These are phyloP conservation scores for Solanum peruvianum DNA, from an alignment of 257 asterid species.

Conservation along the genomic window DNA sequence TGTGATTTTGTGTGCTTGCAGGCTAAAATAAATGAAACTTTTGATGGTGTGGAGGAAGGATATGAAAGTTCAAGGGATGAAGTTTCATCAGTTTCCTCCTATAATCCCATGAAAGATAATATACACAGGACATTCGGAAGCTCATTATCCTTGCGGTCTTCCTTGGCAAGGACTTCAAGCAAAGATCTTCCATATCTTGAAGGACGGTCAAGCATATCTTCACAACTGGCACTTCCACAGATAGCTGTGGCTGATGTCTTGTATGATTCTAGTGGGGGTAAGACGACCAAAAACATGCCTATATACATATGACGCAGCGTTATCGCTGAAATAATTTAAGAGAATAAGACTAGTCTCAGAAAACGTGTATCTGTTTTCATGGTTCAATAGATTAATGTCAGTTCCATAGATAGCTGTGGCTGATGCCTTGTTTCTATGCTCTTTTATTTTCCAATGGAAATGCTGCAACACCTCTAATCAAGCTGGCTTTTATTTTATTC, in stretches of 20 bases:
- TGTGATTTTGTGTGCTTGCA: conserved; percentile 15
- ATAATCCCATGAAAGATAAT: conserved; percentile 53
- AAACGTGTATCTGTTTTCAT: not conserved
- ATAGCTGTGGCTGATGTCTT: conserved; percentile 68
- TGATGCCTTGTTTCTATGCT: not conserved
- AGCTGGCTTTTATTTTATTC: not conserved
- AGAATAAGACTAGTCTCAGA: not conserved
- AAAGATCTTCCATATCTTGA: conserved; percentile 60
- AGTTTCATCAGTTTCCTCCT: conserved; percentile 72
- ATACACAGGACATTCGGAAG: conserved; percentile 61
- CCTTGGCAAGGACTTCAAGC: conserved; percentile 63
- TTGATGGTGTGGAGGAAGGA: conserved; percentile 86
- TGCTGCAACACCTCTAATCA: not conserved
- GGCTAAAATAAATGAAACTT: conserved; percentile 60
- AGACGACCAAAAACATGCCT: not conserved
- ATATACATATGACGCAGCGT: not conserved
- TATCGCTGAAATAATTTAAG: not conserved
- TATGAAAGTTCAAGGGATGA: conserved; percentile 89
- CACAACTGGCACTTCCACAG: conserved; percentile 53
- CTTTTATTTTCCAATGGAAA: not conserved
- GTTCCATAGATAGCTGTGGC: no score
- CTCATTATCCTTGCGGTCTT: conserved; percentile 68
- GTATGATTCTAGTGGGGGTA: conserved; percentile 53
- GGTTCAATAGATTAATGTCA: not conserved
- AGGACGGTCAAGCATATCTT: conserved; percentile 60